Evolutionary conservation across 2,329 filamentous ascomycete genomes (phyloP), one percentile per base, ranked within the genome.

Genomic region (Coniochaeta sp.): DNA sequence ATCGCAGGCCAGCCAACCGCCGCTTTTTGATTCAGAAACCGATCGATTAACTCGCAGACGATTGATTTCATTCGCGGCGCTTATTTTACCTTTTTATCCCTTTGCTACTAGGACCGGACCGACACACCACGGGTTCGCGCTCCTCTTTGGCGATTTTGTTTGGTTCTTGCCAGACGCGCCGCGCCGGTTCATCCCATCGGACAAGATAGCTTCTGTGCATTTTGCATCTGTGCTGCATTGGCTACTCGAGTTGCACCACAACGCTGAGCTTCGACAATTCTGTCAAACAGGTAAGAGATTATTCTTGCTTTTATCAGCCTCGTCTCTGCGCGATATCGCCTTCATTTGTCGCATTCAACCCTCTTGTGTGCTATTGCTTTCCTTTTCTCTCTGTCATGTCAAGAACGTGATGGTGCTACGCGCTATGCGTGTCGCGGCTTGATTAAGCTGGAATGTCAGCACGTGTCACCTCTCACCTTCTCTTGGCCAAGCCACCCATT

Each of bases 1-100:
- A 63, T 62, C 55, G 60, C 45, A 48, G 59, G 57, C 52, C 45
- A 18, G 52, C 51, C 48, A 51, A 49, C 49, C 30, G 38, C n/a
- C 47, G 45, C 42, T 38, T 30, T 24, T 30, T 52, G 45, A 50
- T 38, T 52, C 49, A 52, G 45, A 47, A 8, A n/a, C n/a, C 24
- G 12, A 18, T 48, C 52, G 33, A 48, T 30, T 12, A 42, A 5
- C 16, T 20, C 35, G 10, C 13, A 42, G 20, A 24, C 18, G 18
- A 45, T 48, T 48, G 45, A 48, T 48, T 48, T 53, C 51, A 49
- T 55, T 57, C 51, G 55, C 52, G 51, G 51, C 54, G 54, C 55
- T 51, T 54, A 53, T 46, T 33, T 35, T 12, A 20, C 28, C n/a
- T 48, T 30, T 50, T 13, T 50, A 31, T 47, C 26, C 26, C 33